Evolutionary conservation across 83 land plant genomes (phyloP), one percentile per base, ranked within the genome.

Genomic region (Thuja plicata): DNA sequence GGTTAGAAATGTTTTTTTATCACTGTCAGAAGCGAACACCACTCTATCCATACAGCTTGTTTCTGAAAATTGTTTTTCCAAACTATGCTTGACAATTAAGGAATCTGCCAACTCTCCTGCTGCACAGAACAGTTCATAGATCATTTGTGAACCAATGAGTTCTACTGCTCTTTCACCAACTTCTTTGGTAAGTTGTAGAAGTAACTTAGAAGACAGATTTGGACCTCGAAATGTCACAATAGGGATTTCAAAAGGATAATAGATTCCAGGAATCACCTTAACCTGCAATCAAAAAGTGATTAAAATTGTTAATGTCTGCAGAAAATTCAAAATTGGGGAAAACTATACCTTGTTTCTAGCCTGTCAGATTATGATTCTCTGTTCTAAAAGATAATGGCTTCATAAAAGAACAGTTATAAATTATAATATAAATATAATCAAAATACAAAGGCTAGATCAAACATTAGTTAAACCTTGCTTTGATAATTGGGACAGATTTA

Each of bases 161-260:
- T 89, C 81, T 19, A 66, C 79, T 60, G 91, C 92, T 62, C 62
- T 35, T 21, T 82, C 87, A 35, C 52, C 91, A 71, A 90, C 84
- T 48, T 89, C 66, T 74, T 50, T 81, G n/a, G 92, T 91, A n/a
- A 91, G 87, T 45, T 83, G 87, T 70, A 87, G 70, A n/a, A 91
- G 87, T 43, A 89, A 82, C 52, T 71, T 62, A 10, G 89, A 48
- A 62, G 87, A 79, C 13, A 87, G 62, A 37, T 57, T 77, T 34
- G 73, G 90, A 74, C 92, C 52, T 89, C 77, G 34, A 62, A 91
- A 89, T 16, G 89, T 80, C 50, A 91, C 52, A 46, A 90, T 83
- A 90, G 92, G 92, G 30, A 84, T 84, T 87, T 91, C 91, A 90
- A 90, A 84, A 37, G 92, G 92, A 88, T 91, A 91, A 32, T 16